Conservation (phyloP, 73 alveolate genomes). For the Breviolum minutum region DNA sequence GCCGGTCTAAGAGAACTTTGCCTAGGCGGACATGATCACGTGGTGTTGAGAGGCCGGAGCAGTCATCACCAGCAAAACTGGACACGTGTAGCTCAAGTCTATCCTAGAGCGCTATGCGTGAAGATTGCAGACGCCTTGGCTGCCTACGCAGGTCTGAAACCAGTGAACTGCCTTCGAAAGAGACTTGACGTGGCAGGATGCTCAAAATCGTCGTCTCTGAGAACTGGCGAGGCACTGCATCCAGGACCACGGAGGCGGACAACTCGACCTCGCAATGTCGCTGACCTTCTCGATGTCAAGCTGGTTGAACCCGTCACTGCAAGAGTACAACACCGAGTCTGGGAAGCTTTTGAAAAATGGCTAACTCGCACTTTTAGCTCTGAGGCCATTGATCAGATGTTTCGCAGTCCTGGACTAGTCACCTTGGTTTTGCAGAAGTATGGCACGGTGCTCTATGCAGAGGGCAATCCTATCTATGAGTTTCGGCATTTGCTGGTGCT, state of each 20-base stretch:
- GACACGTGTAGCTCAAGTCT: neutral
- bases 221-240: slow-evolving; percentile 10
- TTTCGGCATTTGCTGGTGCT: neutral
- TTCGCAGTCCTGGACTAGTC: neutral
- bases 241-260: too few relatives aligned
- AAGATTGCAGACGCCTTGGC: neutral
- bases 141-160: neutral
- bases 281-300: neutral
- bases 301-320: neutral
- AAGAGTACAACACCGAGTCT: neutral
- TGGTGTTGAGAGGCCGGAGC: neutral
- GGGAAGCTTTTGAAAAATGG: neutral
- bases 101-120: neutral
- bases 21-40: neutral
- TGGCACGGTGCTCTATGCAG: neutral
- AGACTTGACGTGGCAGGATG: too few relatives aligned
- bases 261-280: neutral
- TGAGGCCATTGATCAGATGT: neutral
- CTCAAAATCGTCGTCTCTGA: neutral
- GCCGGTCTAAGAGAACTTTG: neutral
- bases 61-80: neutral
- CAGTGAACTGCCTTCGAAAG: neutral
- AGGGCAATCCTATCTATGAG: neutral
- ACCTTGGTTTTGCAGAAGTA: neutral
- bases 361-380: neutral